Conservation (phyloP, 225 moss, liverwort and hornwort genomes). For the Sphagnum contortum region DNA sequence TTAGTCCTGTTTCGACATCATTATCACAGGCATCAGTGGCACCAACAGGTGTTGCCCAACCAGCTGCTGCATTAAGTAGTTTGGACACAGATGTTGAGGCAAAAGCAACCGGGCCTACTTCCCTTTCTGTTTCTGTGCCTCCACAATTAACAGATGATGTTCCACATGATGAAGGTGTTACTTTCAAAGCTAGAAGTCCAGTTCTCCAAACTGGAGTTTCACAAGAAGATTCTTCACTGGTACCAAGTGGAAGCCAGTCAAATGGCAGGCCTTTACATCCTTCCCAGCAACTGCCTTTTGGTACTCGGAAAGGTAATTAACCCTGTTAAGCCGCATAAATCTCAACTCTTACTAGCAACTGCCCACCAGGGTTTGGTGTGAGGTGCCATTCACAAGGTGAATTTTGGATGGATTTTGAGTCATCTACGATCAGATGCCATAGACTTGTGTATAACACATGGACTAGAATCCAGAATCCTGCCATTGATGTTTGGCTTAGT, state of each 20-base stretch:
- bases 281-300: conserved; percentile 65
- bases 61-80: conserved; percentile 10
- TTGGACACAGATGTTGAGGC: conserved; percentile 34
- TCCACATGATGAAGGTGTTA: conserved; percentile 16
- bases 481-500: too few species aligned
- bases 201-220: too few species aligned
- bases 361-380: too few species aligned
- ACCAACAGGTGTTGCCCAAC: too few species aligned
- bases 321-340: too few species aligned
- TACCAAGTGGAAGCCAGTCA: conserved; percentile 56
- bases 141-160: conserved; percentile 24
- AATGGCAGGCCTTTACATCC: conserved; percentile 48
- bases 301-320: conserved; percentile 63
- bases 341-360: too few species aligned
- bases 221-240: conserved; percentile 15
- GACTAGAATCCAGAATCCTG: too few species aligned
- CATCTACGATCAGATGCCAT: too few species aligned
- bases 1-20: conserved; percentile 18
- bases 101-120: conserved; percentile 20
- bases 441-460: too few species aligned
- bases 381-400: too few species aligned
- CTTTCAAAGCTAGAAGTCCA: too few species aligned
- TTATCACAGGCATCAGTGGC: conserved; percentile 6
- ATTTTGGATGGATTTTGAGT: too few species aligned
- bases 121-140: conserved; percentile 7